Evolutionary conservation across 495 filamentous ascomycete genomes (phyloP), one percentile per base, ranked within the genome.

Genomic region (Aspergillus haitiensis): DNA sequence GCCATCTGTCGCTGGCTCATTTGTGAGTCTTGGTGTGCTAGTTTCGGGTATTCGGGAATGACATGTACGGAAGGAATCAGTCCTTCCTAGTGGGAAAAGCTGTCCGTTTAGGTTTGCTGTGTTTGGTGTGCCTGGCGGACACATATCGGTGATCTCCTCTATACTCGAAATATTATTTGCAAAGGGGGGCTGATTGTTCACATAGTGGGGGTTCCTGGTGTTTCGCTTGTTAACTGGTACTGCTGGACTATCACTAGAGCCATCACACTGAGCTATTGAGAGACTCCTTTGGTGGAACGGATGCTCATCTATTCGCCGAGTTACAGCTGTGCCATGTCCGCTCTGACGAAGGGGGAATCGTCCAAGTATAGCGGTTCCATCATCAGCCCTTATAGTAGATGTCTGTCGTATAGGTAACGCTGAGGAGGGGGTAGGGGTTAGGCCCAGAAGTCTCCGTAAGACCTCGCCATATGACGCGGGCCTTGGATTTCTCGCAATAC

Each of bases 301-400:
- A 46, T 78, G 75, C 13, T 72, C 66, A 3, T 76, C 61, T 35
- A 75, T 48, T 35, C 61, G 54, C 31, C 67, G 66, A 16, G 56
- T 59, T 6, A 66, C 42, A 44, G 66, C 64, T 53, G 64, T 65
- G 1, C 73, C 73, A 67, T 78, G 74, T 0, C 72, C 74, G 63
- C 76, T 78, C 34, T 74, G 70, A 53, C 76, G 62, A 55, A 67
- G 61, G 0, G 70, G 73, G 36, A 78, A 77, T 16, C 72, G 67
- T 31, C 76, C 76, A 32, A 71, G 69, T 5, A 78, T 70, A 9
- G 65, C 53, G 5, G 74, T 77, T 12, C 73, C 74, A 66, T 76
- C 73, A 12, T 68, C 65, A 16, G 74, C 73, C 56, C 75, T 64
- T 27, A 70, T 63, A 59, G 71, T 57, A 27, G 49, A 21, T 27